Evolutionary conservation across 768 basidiomycete species (phyloP), one percentile per base, ranked within the genome.

Genomic region (Suillus ampliporus): DNA sequence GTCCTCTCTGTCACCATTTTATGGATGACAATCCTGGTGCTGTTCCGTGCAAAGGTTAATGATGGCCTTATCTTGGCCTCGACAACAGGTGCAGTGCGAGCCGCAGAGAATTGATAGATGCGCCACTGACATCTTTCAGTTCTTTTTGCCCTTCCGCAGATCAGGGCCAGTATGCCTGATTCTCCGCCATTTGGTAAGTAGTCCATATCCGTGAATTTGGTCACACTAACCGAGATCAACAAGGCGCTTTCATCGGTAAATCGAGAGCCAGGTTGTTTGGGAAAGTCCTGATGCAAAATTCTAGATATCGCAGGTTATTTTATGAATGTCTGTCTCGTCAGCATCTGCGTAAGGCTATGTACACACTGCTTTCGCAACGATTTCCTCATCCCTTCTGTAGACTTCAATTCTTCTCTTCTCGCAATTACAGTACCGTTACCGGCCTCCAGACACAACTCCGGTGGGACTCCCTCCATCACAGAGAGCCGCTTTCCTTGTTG

Each of bases 301-400:
- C 26, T 58, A 60, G 58, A 60, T 60, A 60, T 60, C 34, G 58
- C 21, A n/a, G 58, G 58, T 4, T 60, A 60, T 21, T 58, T 58
- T 14, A 58, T 58, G 57, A 58, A 58, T 28, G 57, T 58, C 38
- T 58, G 57, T 26, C 57, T 60, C 47, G 58, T 60, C 58, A 60
- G 58, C 46, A 47, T 47, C 9, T 60, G 58, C 40, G 58, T 60
- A 31, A n/a, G 58, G 50, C 28, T 31, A 11, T 43, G n/a, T 58
- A 13, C 11, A 37, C 10, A 37, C 17, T 38, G 35, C 37, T 37
- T 57, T 38, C 38, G 2, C 19, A 37, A 46, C 44, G n/a, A 43
- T 46, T 43, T 23, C 13, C 17, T 17, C 15, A 46, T 14, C 41
- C 14, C 14, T 21, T n/a, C 50, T 61, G 34, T 21, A 61, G 60